Conservation (phyloP, 768 basidiomycete species). For the Dacryopinax spathularia region DNA sequence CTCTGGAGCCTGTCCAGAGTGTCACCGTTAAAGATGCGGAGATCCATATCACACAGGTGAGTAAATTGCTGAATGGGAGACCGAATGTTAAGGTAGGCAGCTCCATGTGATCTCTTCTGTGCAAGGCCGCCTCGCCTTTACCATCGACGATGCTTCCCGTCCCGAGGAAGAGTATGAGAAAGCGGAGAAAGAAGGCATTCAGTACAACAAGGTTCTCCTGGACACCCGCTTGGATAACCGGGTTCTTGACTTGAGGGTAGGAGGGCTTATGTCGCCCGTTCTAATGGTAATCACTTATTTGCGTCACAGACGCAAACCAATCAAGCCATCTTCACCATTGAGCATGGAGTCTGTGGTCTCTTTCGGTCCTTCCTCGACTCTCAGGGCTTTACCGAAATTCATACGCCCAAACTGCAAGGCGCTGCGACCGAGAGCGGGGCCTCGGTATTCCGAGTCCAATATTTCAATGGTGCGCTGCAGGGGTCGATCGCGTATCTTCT, state of each 20-base stretch:
- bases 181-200: constrained; percentile 33
- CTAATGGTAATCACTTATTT: not conserved
- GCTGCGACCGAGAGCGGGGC: constrained; percentile 95
- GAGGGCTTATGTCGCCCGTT: too few relatives aligned
- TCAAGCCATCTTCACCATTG: constrained; percentile 87
- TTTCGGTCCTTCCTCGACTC: constrained; percentile 70
- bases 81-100: constrained; percentile 29
- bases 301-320: constrained; percentile 69
- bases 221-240: constrained; percentile 93
- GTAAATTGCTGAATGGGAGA: constrained; percentile 12
- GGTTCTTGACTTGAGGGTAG: constrained; percentile 79
- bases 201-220: constrained; percentile 59
- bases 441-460: constrained; percentile 92
- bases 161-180: constrained; percentile 57
- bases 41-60: constrained; percentile 66
- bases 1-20: constrained; percentile 78
- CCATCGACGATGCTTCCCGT: constrained; percentile 80
- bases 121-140: constrained; percentile 71
- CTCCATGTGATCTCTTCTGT: constrained; percentile 68
- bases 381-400: constrained; percentile 82
- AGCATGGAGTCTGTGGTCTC: constrained; percentile 71
- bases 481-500: too few relatives aligned
- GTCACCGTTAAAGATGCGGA: constrained; percentile 80
- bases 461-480: constrained; percentile 88
- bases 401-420: constrained; percentile 93